Base-by-base conservation (phyloP, 495 filamentous ascomycete species). In the Physcia stellaris region DNA sequence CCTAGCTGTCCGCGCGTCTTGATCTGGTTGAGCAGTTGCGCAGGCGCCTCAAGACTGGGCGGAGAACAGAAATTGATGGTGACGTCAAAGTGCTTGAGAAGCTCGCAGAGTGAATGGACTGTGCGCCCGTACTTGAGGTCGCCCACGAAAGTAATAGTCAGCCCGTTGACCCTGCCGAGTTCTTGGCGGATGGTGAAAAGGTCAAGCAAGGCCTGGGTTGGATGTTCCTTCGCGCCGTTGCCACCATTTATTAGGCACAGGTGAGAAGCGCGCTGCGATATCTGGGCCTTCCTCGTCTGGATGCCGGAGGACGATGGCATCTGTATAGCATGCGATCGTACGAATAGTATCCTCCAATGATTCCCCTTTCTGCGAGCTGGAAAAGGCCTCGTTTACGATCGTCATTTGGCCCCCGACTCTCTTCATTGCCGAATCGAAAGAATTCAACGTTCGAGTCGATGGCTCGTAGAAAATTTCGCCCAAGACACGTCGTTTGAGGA, bases 101-200 rank as follows among this genome's bases (percentile, higher is more conserved):
- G 71, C 60, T 94, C 86, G 57, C 86, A 77, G 32, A 98, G 69
- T 24, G 85, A 93, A 66, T 98, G 90, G 19, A 98, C 86, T 1
- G 92, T 86, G 35, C 90, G 79, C 31, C 90, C 90, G 59, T 94
- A 90, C 46, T 77, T 75, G 29, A 98, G 74, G 51, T 98, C 90
- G 50, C 90, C 90, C 35, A 78, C 73, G 57, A 98, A 98, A 37
- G 90, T 98, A 56, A 98, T 88, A 34, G 84, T 94, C 45, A 96
- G 66, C 28, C 85, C 86, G 48, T 83, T 83, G 37, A 96, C 88
- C 4, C 85, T 94, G 39, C 90, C 90, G 15, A 96, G 70, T 61
- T 98, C 90, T 60, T 98, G 86, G 39, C 92, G 79, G 57, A 98
- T 95, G 26, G 90, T 98, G 69, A 94, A 96, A 46, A 98, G 75